Evolutionary conservation across 441 rosid species (phyloP).

Genomic region (Omphalea diandra): DNA sequence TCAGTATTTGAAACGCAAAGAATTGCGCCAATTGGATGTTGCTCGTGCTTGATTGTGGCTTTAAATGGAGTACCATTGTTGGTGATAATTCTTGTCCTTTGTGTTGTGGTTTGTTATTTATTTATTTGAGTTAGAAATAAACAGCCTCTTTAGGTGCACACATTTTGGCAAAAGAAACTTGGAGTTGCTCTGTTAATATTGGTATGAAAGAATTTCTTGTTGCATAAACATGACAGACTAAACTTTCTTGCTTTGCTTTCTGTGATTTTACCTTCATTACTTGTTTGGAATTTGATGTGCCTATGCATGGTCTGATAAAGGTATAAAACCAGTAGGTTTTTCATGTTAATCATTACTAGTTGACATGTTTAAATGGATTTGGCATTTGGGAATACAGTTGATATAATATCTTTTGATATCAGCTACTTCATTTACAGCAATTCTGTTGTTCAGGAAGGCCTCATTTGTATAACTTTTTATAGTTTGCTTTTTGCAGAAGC

Average conservation of each 20-base stretch:
- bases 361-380: not conserved
- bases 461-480: no score
- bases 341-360: not conserved
- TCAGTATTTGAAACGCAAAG: conserved; percentile 67
- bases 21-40: conserved; percentile 38
- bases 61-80: not conserved
- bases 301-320: not conserved
- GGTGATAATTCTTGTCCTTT: conserved; percentile 10
- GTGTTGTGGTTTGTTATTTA: not conserved
- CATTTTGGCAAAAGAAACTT: not conserved
- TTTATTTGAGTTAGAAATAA: not conserved
- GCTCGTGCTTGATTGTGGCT: conserved; percentile 31
- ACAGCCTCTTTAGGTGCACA: not conserved
- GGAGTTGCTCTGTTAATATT: conserved; percentile 3
- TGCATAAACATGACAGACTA: not conserved
- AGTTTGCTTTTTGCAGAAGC: no score
- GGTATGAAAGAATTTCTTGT: not conserved
- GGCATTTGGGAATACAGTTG: not conserved
- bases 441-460: no score
- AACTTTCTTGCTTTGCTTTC: not conserved
- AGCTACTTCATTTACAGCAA: not conserved
- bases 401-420: not conserved
- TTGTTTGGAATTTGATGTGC: no score
- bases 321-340: not conserved
- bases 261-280: no score